Evolutionary conservation across 768 basidiomycete species (phyloP).

Genomic region (Suillus discolor): DNA sequence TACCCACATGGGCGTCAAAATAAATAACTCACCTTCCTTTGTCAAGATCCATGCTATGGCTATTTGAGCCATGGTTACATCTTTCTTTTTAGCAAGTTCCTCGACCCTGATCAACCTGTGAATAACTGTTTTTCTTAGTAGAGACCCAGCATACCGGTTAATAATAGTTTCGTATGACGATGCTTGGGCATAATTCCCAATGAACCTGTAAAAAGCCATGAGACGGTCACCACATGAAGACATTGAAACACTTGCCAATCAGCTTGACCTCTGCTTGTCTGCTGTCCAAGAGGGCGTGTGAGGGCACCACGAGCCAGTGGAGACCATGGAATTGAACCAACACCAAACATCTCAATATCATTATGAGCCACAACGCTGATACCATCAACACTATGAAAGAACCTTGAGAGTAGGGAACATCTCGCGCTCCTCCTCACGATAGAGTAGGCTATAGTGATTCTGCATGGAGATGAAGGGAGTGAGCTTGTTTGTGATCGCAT

Average conservation of each 20-base stretch:
- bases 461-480: conserved; percentile 68
- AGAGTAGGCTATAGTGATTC: conserved; percentile 57
- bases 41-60: conserved; percentile 42
- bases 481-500: conserved; percentile 43
- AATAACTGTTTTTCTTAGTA: not conserved
- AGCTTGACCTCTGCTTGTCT: conserved; percentile 24
- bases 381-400: not conserved
- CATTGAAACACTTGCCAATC: conserved; percentile 23
- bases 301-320: conserved; percentile 42
- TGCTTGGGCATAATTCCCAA: conserved; percentile 25
- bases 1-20: not conserved
- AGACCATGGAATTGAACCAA: conserved; percentile 49
- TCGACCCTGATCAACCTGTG: conserved; percentile 34
- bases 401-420: conserved; percentile 55
- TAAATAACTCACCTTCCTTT: conserved; percentile 29
- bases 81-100: conserved; percentile 39
- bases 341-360: conserved; percentile 39
- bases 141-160: conserved; percentile 22
- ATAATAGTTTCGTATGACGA: conserved; percentile 29
- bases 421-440: conserved; percentile 63
- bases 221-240: conserved; percentile 1
- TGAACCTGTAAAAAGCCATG: conserved; percentile 23
- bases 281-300: conserved; percentile 35
- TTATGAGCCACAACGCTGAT: conserved; percentile 7
- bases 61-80: conserved; percentile 45